phyloP scores from a whole-genome alignment of 2,329 filamentous ascomycete species.

The Stagonosporopsis chrysanthemi region DNA sequence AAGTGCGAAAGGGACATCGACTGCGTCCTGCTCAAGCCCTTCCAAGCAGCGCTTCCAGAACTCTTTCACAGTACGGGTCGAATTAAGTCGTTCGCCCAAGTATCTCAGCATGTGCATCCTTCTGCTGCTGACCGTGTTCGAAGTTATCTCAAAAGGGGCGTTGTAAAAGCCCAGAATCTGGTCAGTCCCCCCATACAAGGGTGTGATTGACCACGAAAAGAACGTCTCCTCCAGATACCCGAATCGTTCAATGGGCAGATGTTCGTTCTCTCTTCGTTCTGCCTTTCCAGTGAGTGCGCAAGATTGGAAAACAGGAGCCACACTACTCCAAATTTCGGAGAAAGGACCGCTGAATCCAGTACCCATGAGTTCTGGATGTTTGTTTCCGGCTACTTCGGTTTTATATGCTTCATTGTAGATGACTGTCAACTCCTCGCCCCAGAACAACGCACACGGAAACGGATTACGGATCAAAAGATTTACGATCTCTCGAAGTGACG shows the following conservation, averaged over 20 bases:
- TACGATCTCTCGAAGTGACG: conserved; percentile 54
- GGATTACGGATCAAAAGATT: conserved; percentile 45
- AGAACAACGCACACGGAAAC: conserved; percentile 50
- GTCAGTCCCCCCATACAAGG: conserved; percentile 49
- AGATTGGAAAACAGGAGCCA: conserved; percentile 43
- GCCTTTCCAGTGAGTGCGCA: conserved; percentile 41
- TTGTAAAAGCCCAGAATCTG: conserved; percentile 44
- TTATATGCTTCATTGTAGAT: conserved; percentile 53
- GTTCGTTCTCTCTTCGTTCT: conserved; percentile 40
- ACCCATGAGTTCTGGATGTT: conserved; percentile 44
- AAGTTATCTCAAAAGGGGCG: conserved; percentile 49
- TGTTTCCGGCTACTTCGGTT: conserved; percentile 41
- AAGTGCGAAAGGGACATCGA: conserved; percentile 44
- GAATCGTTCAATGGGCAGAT: conserved; percentile 39
- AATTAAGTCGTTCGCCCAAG: conserved; percentile 47
- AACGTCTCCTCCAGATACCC: conserved; percentile 47
- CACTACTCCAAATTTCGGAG: conserved; percentile 50
- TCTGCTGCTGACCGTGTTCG: conserved; percentile 48
- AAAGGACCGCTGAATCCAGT: conserved; percentile 46
- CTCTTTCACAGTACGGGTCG: conserved; percentile 39
- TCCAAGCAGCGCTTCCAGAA: conserved; percentile 61
- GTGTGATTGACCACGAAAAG: conserved; percentile 55
- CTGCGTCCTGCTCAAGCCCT: conserved; percentile 52
- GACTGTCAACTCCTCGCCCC: conserved; percentile 50
- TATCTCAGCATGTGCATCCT: conserved; percentile 51